Evolutionary conservation across 2,329 filamentous ascomycete species (phyloP), one percentile per base, ranked within the genome.

Genomic region (Lasiodiplodia gonubiensis): DNA sequence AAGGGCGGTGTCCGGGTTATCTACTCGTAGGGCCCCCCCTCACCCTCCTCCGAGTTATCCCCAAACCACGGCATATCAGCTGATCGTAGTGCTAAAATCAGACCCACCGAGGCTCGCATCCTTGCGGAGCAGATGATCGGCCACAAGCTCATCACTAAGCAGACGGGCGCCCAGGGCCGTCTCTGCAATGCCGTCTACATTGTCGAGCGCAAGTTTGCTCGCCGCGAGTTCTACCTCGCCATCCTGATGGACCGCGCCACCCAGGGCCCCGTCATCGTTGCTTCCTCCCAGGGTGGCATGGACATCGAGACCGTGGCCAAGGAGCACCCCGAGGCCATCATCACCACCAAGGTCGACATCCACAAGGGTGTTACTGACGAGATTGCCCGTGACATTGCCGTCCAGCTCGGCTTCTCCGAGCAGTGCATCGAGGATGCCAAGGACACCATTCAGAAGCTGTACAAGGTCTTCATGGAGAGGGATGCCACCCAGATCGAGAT

Each of bases 401-500:
- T 87, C 74, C 90, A 97, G 82, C 90, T 99, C 74, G 95, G 95
- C 75, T 99, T 99, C 88, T 97, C 93, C 77, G 92, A 97, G 84
- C 94, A 97, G 85, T 98, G 94, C 86, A 87, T 99, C 79, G 92
- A 96, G 81, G 93, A 97, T 70, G 95, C 94, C 79, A 96, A 93
- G 86, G 89, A 92, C 79, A 97, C 93, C 72, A 97, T 99, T 84
- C 92, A 99, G 88, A 98, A 97, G 85, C 90, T 99, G 72, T 99
- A 99, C 90, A 91, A 93, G 86, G 92, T 98, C 83, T 99, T 99
- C 88, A 89, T 91, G 85, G 95, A 99, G 86, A 96, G 93, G 85
- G 95, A 99, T 82, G 92, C 94, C 68, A 99, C 95, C 70, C 95
- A 99, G 86, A 98, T 99, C 78, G 95, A 99, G 86, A 99, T 99